Conservation (phyloP, 1,139 yeast species). For the Pichia sp. region DNA sequence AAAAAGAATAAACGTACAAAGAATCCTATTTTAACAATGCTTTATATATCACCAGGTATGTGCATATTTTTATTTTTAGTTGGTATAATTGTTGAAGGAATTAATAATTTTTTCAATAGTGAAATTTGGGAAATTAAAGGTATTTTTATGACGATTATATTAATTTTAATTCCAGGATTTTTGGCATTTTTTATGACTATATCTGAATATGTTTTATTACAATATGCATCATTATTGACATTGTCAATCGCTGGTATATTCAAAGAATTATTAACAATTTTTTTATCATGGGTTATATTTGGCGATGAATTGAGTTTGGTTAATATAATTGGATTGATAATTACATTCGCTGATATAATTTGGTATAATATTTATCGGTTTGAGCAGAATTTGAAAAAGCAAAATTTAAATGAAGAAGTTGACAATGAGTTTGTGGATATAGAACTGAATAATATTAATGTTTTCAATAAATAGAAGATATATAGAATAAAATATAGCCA, state of each 20-base stretch:
- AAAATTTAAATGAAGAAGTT: slow-evolving; percentile 5
- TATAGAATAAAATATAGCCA: too few species aligned
- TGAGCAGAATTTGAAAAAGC: slow-evolving; percentile 25
- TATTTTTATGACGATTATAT: slow-evolving; percentile 42
- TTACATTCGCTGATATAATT: slow-evolving; percentile 71
- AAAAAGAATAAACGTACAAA: slow-evolving; percentile 51
- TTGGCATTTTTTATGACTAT: slow-evolving; percentile 87
- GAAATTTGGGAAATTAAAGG: slow-evolving; percentile 63
- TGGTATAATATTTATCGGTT: slow-evolving; percentile 73
- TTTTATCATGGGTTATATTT: slow-evolving; percentile 63
- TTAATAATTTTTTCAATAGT: slow-evolving; percentile 44
- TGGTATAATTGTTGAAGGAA: slow-evolving; percentile 65
- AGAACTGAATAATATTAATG: slow-evolving; percentile 13
- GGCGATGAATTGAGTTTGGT: slow-evolving; percentile 64
- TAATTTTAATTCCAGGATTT: slow-evolving; percentile 74
- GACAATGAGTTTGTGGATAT: slow-evolving; percentile 20
- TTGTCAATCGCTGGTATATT: slow-evolving; percentile 87
- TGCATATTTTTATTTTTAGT: slow-evolving; percentile 50
- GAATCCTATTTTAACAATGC: slow-evolving; percentile 84
- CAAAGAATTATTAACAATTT: slow-evolving; percentile 80
- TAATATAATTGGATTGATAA: slow-evolving; percentile 66
- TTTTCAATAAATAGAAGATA: neutral
- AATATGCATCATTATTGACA: slow-evolving; percentile 79
- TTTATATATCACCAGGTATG: slow-evolving; percentile 83
- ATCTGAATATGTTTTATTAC: slow-evolving; percentile 77